A percentile compares a stretch with the other conserved stretches of the same genome.
Evolutionary conservation across 768 basidiomycete genomes (phyloP).

Genomic region (Leccinum boreale): DNA sequence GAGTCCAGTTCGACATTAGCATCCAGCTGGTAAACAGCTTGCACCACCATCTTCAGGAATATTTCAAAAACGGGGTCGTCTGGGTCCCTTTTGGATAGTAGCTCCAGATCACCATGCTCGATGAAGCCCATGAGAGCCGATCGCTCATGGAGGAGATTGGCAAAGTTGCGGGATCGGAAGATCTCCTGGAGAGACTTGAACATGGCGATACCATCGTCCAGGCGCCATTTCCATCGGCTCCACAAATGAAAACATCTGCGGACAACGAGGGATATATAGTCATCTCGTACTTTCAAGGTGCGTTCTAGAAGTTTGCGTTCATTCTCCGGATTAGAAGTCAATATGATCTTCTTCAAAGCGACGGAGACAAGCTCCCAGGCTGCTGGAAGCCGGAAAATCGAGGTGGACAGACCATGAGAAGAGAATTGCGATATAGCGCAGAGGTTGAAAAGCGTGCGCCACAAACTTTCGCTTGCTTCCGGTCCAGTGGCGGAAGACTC

Average conservation of each 20-base stretch:
- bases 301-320: slow-evolving; percentile 38
- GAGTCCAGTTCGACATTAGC: slow-evolving; percentile 35
- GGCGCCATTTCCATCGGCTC: slow-evolving; percentile 73
- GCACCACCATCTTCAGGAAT: slow-evolving; percentile 79
- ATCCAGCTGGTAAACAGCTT: slow-evolving; percentile 38
- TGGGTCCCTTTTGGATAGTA: slow-evolving; percentile 48
- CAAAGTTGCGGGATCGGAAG: slow-evolving; percentile 74
- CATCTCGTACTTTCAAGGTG: slow-evolving; percentile 55
- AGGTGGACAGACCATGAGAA: slow-evolving; percentile 42
- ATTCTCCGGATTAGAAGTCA: slow-evolving; percentile 44
- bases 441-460: slow-evolving; percentile 66
- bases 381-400: slow-evolving; percentile 41
- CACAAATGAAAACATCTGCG: slow-evolving; percentile 72
- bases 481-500: slow-evolving; percentile 32
- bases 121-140: slow-evolving; percentile 74
- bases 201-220: slow-evolving; percentile 52
- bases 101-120: slow-evolving; percentile 47
- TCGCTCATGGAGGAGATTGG: slow-evolving; percentile 60
- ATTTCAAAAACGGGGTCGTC: slow-evolving; percentile 73
- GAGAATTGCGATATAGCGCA: slow-evolving; percentile 82
- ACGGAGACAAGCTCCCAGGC: slow-evolving; percentile 64
- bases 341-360: slow-evolving; percentile 57
- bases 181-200: slow-evolving; percentile 66
- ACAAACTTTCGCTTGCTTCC: slow-evolving; percentile 62
- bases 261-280: slow-evolving; percentile 66